Evolutionary conservation across 1,284 basidiomycete genomes (phyloP).

Genomic region (Puccinia novopanici): DNA sequence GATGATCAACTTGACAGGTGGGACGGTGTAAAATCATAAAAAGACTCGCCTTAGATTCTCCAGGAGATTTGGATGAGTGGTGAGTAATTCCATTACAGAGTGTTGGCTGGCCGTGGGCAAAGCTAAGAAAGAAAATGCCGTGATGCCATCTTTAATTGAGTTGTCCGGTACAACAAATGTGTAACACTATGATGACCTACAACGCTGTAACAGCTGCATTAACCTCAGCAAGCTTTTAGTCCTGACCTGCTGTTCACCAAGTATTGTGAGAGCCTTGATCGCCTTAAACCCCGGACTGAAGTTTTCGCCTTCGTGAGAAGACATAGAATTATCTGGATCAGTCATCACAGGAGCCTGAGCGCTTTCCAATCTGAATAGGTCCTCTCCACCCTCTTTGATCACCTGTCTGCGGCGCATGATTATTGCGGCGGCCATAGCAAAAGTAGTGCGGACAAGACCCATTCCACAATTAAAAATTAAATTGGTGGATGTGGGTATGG

Average conservation of each 20-base stretch:
- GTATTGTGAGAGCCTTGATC: constrained; percentile 51
- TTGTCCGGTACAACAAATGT: background rate
- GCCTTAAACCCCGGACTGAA: constrained; percentile 43
- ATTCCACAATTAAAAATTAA: constrained; percentile 96
- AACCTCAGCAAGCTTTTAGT: constrained; percentile 54
- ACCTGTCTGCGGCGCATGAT: constrained; percentile 84
- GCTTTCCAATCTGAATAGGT: constrained; percentile 71
- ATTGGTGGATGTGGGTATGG: constrained; percentile 74
- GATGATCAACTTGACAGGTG: background rate
- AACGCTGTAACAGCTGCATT: constrained; percentile 56
- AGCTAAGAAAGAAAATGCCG: background rate
- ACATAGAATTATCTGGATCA: background rate
- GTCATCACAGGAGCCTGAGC: constrained; percentile 62
- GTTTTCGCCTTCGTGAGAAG: background rate
- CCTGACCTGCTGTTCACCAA: constrained; percentile 53
- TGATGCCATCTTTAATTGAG: background rate
- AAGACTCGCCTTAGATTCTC: constrained; percentile 82
- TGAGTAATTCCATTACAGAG: constrained; percentile 78
- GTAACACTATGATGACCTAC: constrained; percentile 52
- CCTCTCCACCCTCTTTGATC: constrained; percentile 72
- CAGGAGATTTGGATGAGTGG: constrained; percentile 74
- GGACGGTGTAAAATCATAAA: constrained; percentile 52
- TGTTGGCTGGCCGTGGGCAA: constrained; percentile 59
- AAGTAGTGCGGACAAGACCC: constrained; percentile 93
- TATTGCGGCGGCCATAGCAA: constrained; percentile 93